Base-by-base conservation (phyloP, 139 green algal species). In the Asterochloris sp. region DNA sequence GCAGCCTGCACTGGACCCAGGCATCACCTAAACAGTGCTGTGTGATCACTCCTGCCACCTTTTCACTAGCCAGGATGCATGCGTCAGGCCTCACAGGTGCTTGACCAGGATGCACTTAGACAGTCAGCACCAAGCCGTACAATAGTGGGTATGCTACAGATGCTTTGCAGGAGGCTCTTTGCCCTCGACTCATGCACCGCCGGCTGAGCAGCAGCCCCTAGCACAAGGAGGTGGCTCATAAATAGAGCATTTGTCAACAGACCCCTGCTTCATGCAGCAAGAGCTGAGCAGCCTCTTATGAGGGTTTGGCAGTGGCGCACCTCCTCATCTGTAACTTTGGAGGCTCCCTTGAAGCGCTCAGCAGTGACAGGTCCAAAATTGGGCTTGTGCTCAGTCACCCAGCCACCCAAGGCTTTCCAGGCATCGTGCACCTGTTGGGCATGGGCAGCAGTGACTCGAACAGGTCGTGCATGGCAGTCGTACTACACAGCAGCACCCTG, bases 341-440 rank as follows among this genome's bases (percentile, higher is more conserved):
- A 80, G 10, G 95, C 95, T 82, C 93, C 91, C 47, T 91, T 67
- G 78, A 98, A 98, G n/a, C 95, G 90, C 69, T 98, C 90, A 54
- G 87, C 86, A 23, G 95, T 88, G 38, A 90, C 95, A 0, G 93
- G 92, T 0, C 94, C 95, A 88, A 98, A 94, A 12, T 82, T 13
- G 0, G 95, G 95, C 29, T 90, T 60, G 27, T 91, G 15, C 1
- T 71, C 14, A 0, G 47, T 78, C 6, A 98, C 86, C 94, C 94
- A 98, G 0, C 76, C 87, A 21, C 94, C 92, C 81, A 97, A 90
- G 23, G 82, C 80, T 61, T 88, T 61, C 95, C 95, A 98, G 11
- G 95, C 83, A 86, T 98, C 95, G 12, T 76, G 86, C 9, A 84
- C 89, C 90, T 96, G 73, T 12, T 21, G 66, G 66, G 23, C 66